phyloP scores from a whole-genome alignment of 371 early-diverging fungal species.

The Mycotypha africana region DNA sequence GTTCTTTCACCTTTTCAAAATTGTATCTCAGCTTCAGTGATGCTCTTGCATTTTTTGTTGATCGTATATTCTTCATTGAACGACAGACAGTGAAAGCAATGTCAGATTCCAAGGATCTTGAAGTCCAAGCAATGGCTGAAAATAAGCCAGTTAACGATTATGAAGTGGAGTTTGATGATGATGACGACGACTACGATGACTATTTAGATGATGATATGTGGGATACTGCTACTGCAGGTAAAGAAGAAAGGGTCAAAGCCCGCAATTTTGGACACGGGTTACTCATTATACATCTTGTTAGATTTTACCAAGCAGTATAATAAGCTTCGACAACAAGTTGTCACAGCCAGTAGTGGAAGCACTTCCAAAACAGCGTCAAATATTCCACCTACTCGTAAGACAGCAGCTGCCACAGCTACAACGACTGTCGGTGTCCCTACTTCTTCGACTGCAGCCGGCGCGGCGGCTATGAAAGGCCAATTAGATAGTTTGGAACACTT shows the following conservation, averaged over 20 bases:
- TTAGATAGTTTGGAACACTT: constrained; percentile 55
- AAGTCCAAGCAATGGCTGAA: not conserved
- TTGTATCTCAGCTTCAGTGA: too few relatives aligned
- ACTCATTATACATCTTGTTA: constrained; percentile 9
- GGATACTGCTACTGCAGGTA: constrained; percentile 51
- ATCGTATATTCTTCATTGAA: constrained; percentile 1
- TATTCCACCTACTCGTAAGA: constrained; percentile 31
- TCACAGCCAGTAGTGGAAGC: constrained; percentile 25
- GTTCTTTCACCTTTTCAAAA: too few relatives aligned
- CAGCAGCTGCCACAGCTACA: constrained; percentile 4
- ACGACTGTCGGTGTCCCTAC: constrained; percentile 1
- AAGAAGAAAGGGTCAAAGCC: not conserved
- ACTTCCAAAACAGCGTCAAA: constrained; percentile 34
- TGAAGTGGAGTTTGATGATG: constrained; percentile 18
- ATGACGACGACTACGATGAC: constrained; percentile 47
- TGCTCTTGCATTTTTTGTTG: not conserved
- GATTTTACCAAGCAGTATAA: constrained; percentile 95
- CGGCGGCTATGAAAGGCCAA: constrained; percentile 43
- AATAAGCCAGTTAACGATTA: not conserved
- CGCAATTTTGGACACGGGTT: too few relatives aligned
- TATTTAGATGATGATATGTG: constrained; percentile 59
- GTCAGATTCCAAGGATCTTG: constrained; percentile 4
- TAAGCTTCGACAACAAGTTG: constrained; percentile 63
- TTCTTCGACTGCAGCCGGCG: constrained; percentile 19
- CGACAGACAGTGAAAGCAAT: not conserved